phyloP scores from a whole-genome alignment of 2,329 filamentous ascomycete genomes.

The Sporothrix protearum region DNA sequence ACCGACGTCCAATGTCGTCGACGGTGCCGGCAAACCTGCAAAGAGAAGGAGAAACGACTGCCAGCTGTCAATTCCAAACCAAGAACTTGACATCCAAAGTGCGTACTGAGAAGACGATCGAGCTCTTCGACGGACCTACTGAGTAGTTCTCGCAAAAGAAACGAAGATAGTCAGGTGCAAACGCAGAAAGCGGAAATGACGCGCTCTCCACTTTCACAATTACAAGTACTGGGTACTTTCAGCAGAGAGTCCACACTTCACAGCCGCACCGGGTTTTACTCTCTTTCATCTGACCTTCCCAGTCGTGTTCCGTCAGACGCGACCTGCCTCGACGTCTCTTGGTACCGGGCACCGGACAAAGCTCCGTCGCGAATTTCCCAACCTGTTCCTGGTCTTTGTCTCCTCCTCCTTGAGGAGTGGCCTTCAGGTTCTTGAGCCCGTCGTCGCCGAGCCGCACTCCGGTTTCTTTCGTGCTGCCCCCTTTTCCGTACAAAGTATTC shows the following conservation, averaged over 20 bases:
- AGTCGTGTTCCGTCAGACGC: slow-evolving; percentile 2
- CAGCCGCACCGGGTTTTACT: not conserved
- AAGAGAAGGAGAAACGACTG: too few species aligned
- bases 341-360: not conserved
- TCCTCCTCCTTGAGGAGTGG: not conserved
- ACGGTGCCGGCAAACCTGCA: too few species aligned
- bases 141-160: not conserved
- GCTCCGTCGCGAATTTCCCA: not conserved
- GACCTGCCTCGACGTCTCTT: not conserved
- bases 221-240: too few species aligned
- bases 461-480: too few species aligned
- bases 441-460: not conserved
- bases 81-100: not conserved
- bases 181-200: not conserved
- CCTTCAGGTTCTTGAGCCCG: not conserved
- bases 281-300: not conserved
- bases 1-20: not conserved
- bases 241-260: not conserved
- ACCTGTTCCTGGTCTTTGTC: not conserved
- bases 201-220: not conserved
- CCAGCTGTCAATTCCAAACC: not conserved
- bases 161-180: not conserved
- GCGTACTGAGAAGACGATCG: too few species aligned
- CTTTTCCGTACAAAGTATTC: too few species aligned
- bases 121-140: not conserved